phyloP scores from a whole-genome alignment of 1,139 yeast species.

The Yamadazyma friedrichii region DNA sequence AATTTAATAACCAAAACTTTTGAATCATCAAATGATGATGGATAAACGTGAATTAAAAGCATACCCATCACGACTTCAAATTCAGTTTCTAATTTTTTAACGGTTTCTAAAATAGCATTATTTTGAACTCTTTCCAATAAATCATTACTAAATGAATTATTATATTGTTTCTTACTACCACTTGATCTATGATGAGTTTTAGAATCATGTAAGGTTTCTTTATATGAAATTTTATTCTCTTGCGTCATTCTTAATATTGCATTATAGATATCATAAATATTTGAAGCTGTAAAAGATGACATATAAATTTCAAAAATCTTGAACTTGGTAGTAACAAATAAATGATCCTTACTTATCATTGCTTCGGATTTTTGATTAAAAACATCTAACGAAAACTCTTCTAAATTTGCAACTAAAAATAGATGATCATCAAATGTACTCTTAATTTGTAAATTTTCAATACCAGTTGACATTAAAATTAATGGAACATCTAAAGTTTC shows the following conservation, averaged over 20 bases:
- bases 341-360: conserved; percentile 53
- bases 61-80: conserved; percentile 59
- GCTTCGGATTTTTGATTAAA: conserved; percentile 63
- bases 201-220: conserved; percentile 67
- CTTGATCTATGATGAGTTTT: conserved; percentile 4
- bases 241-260: conserved; percentile 70
- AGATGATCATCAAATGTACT: conserved; percentile 82
- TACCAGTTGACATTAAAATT: conserved; percentile 59
- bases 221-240: conserved; percentile 70
- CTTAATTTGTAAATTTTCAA: conserved; percentile 56
- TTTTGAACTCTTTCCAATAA: conserved; percentile 16
- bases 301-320: conserved; percentile 59
- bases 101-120: conserved; percentile 36
- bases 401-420: conserved; percentile 62
- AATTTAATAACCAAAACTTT: conserved; percentile 68
- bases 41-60: conserved; percentile 65
- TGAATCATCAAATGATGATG: conserved; percentile 71
- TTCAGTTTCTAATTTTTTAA: conserved; percentile 52
- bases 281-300: conserved; percentile 85
- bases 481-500: conserved; percentile 59
- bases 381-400: conserved; percentile 52
- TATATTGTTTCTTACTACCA: conserved; percentile 6
- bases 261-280: conserved; percentile 72
- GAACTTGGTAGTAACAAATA: conserved; percentile 57
- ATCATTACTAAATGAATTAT: conserved; percentile 1